Conservation (phyloP, 2,329 filamentous ascomycete species). For the Colletotrichum sp. region DNA sequence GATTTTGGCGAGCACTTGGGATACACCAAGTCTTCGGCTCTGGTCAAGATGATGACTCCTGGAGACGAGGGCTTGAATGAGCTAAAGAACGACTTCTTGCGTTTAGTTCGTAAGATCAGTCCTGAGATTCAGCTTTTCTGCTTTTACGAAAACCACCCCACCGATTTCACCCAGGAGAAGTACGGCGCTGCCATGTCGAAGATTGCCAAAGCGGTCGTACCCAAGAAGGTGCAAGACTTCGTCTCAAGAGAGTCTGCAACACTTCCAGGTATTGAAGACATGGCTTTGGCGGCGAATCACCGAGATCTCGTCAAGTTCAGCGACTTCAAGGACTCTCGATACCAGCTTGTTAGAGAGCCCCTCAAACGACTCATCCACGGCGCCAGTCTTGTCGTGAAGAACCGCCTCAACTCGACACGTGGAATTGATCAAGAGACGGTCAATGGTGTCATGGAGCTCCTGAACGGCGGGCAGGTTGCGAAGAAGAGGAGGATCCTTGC, state of each 20-base stretch:
- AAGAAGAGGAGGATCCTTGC: constrained; percentile 36
- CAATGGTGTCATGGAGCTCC: constrained; percentile 32
- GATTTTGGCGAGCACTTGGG: constrained; percentile 36
- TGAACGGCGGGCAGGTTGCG: constrained; percentile 37
- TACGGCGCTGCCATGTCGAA: constrained; percentile 33
- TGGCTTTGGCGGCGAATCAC: constrained; percentile 41
- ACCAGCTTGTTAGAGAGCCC: constrained; percentile 38
- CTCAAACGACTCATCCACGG: constrained; percentile 41
- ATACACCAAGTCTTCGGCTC: constrained; percentile 35
- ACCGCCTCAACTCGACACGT: constrained; percentile 39
- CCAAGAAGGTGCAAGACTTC: constrained; percentile 39
- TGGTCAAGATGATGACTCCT: constrained; percentile 44
- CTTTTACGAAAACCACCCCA: constrained; percentile 45
- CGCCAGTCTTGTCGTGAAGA: constrained; percentile 38
- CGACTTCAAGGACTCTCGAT: constrained; percentile 41
- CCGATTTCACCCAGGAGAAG: constrained; percentile 31
- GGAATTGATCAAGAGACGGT: constrained; percentile 37
- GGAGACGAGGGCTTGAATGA: constrained; percentile 41
- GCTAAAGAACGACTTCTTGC: constrained; percentile 42
- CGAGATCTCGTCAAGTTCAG: constrained; percentile 47
- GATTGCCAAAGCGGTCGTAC: constrained; percentile 34
- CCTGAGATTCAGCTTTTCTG: constrained; percentile 40
- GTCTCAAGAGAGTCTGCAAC: constrained; percentile 45
- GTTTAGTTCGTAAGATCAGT: constrained; percentile 35
- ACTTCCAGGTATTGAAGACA: constrained; percentile 36